Evolutionary conservation across 2,329 filamentous ascomycete species (phyloP).

Genomic region (Samsoniella hepiali): DNA sequence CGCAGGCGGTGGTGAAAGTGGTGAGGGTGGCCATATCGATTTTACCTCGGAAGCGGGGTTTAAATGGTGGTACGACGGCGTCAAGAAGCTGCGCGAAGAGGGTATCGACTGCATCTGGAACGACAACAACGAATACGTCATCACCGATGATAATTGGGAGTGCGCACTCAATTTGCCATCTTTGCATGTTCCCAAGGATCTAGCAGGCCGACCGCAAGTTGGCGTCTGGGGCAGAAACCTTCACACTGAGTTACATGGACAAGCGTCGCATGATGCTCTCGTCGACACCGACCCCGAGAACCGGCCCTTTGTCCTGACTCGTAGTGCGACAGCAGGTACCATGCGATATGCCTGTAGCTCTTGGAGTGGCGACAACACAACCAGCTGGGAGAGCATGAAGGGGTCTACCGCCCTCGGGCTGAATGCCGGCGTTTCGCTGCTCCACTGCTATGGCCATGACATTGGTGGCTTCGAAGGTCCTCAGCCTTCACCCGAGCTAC

Average conservation of each 20-base stretch:
- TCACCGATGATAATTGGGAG: constrained; percentile 63
- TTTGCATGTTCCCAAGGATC: constrained; percentile 35
- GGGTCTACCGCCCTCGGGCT: constrained; percentile 67
- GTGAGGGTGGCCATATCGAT: constrained; percentile 68
- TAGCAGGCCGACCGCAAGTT: constrained; percentile 45
- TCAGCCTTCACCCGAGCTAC: constrained; percentile 66
- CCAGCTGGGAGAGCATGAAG: constrained; percentile 70
- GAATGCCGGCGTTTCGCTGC: constrained; percentile 63
- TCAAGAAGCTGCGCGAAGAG: constrained; percentile 56
- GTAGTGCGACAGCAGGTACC: constrained; percentile 67
- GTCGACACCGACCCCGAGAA: constrained; percentile 54
- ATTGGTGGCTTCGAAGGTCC: constrained; percentile 75
- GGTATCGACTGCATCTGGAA: constrained; percentile 77
- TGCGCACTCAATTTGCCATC: constrained; percentile 49
- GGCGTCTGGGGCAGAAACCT: constrained; percentile 68
- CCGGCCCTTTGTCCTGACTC: constrained; percentile 66
- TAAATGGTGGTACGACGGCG: constrained; percentile 69
- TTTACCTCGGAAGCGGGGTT: constrained; percentile 67
- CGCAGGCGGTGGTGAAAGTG: constrained; percentile 67
- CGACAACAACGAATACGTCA: constrained; percentile 73
- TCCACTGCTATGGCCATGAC: constrained; percentile 70
- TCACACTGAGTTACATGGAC: constrained; percentile 69
- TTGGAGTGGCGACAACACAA: constrained; percentile 74
- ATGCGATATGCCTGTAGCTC: constrained; percentile 68
- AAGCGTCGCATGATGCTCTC: constrained; percentile 66